Conservation (phyloP, 352 stramenopile species). For the Pythium phragmiticola region DNA sequence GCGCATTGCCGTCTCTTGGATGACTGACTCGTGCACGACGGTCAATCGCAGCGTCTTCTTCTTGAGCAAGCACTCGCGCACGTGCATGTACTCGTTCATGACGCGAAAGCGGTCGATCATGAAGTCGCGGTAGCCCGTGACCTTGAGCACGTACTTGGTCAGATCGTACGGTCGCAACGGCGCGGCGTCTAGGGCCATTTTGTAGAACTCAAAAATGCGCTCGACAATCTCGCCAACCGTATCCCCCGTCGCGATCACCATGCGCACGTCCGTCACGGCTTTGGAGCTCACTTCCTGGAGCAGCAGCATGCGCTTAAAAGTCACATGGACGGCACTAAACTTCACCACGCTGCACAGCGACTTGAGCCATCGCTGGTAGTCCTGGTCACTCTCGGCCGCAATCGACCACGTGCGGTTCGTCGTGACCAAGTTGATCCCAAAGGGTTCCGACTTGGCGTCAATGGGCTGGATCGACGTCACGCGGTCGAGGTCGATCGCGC, state of each 20-base stretch:
- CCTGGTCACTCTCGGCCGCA: slow-evolving; percentile 61
- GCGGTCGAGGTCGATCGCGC: slow-evolving; percentile 74
- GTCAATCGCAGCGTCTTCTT: slow-evolving; percentile 87
- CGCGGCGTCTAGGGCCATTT: slow-evolving; percentile 70
- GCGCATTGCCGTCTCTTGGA: slow-evolving; percentile 79
- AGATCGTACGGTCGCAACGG: slow-evolving; percentile 77
- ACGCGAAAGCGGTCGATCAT: slow-evolving; percentile 82
- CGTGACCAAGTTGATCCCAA: slow-evolving; percentile 78
- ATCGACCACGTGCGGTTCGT: slow-evolving; percentile 77
- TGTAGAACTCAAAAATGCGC: slow-evolving; percentile 89
- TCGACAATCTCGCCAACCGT: slow-evolving; percentile 88
- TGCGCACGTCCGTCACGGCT: slow-evolving; percentile 82
- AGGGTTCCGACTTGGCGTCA: slow-evolving; percentile 60
- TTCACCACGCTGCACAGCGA: slow-evolving; percentile 76
- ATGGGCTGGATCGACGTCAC: slow-evolving; percentile 82
- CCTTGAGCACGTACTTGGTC: slow-evolving; percentile 81
- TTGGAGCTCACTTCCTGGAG: slow-evolving; percentile 82
- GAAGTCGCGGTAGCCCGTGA: slow-evolving; percentile 84
- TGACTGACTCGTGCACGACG: slow-evolving; percentile 84
- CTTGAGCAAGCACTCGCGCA: slow-evolving; percentile 80
- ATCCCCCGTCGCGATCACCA: slow-evolving; percentile 79
- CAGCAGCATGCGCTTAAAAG: slow-evolving; percentile 82
- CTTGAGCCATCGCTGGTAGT: slow-evolving; percentile 83
- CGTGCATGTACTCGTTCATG: slow-evolving; percentile 87
- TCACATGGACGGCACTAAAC: slow-evolving; percentile 77